Base-by-base conservation (phyloP, 2,329 filamentous ascomycete genomes). In the Acephala macrosclerotiorum region DNA sequence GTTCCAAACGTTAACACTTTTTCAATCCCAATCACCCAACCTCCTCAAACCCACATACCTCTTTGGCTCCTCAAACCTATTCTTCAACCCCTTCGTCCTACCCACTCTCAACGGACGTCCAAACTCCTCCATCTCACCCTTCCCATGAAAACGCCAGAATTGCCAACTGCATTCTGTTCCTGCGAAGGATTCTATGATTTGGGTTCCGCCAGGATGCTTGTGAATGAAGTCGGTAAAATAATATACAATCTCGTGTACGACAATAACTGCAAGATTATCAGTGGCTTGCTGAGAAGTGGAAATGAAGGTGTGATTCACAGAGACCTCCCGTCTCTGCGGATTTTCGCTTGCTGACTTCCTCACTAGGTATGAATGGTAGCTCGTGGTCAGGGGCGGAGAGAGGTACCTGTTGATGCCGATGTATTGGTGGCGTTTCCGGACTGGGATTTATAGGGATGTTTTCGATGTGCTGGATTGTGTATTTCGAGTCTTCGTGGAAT, bases 91-190 rank as follows among this genome's bases (percentile, higher is more conserved):
- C 8, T 56, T n/a, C 18, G 64, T 66, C 47, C 64, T 55, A 16
- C 64, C 64, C 20, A 66, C 59, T 22, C 64, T 58, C 38, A 66
- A 38, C 8, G 59, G 29, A 25, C 40, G 47, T n/a, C 64, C 64
- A 60, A 60, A 66, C 5, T 66, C 55, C n/a, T 45, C 18, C 64
- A 66, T 47, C 22, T 66, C 58, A 16, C 38, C 47, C 49, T 55
- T 22, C 5, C 64, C 60, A 57, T 66, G 64, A 40, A 66, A 66
- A 14, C 64, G 22, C 64, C 60, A 66, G 33, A 66, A 66, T 38
- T 66, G 64, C 64, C 64, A 66, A 26, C 60, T 63, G 25, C 64
- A 62, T 35, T 62, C 64, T 26, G 60, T 47, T 7, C 64, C 64
- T 12, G 38, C 55, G 33, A 66, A 66, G 6, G 60, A 63, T 12